Conservation (phyloP, 2,329 filamentous ascomycete species). For the Cucurbitaria berberidis region DNA sequence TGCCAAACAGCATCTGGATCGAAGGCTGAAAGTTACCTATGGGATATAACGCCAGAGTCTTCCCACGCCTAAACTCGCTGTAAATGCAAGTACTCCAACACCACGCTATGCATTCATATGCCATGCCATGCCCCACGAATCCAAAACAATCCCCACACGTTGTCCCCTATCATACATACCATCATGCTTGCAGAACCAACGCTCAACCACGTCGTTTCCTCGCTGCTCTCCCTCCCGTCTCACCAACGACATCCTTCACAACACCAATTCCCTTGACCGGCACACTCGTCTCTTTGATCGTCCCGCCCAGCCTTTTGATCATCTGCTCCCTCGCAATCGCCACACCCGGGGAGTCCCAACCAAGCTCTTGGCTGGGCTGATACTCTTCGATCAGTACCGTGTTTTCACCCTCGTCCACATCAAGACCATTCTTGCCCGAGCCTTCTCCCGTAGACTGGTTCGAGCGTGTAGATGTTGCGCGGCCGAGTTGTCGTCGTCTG, state of each 20-base stretch:
- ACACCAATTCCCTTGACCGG: constrained; percentile 40
- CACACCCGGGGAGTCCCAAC: constrained; percentile 47
- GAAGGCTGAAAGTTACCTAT: constrained; percentile 65
- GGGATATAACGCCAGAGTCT: constrained; percentile 36
- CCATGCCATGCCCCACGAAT: constrained; percentile 7
- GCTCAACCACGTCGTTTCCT: constrained; percentile 37
- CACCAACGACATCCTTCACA: constrained; percentile 43
- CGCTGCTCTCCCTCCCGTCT: constrained; percentile 26
- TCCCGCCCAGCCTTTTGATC: constrained; percentile 47
- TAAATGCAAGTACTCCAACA: constrained; percentile 2
- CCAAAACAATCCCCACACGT: not conserved
- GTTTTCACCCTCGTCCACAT: constrained; percentile 26
- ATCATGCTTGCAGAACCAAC: constrained; percentile 5
- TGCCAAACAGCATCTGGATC: constrained; percentile 64
- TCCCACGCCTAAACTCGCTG: not conserved
- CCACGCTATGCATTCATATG: constrained; percentile 23
- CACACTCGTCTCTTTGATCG: constrained; percentile 35
- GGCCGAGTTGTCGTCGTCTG: constrained; percentile 36
- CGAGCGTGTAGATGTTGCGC: constrained; percentile 40
- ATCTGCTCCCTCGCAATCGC: constrained; percentile 44
- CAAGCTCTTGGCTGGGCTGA: constrained; percentile 46
- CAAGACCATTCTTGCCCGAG: constrained; percentile 24
- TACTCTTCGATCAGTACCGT: constrained; percentile 32
- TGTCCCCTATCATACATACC: not conserved
- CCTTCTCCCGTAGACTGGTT: constrained; percentile 38